Base-by-base conservation (phyloP, 108 stramenopile genomes). In the Skeletonema costatum region DNA sequence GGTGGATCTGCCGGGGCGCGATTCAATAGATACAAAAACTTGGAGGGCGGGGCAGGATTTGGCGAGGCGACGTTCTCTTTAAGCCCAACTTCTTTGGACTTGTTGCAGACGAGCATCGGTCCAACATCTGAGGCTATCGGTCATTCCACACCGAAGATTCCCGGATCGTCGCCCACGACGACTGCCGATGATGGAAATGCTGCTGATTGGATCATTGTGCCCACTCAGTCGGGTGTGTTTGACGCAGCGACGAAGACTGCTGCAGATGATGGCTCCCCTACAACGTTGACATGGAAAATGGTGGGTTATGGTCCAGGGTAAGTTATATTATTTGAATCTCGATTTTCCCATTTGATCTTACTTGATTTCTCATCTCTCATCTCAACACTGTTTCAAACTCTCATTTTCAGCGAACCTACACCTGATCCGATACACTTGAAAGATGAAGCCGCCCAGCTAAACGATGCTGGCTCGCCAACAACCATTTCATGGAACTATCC, bases 81-180 rank as follows among this genome's bases (percentile, higher is more conserved):
- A 41, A 51, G 32, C 63, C 48, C 63, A 12, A 21, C 63, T 44
- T 64, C 63, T 41, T 5, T 16, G 16, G 25, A 56, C 9, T 29
- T 56, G 53, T 29, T 50, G 2, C 17, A 19, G 39, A 41, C 44
- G 46, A 21, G 70, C 7, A 59, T 61, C 77, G 33, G 46, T 29
- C 53, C 53, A 29, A 83, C 82, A 3, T 58, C 44, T 6, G 77
- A 73, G 66, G 82, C 62, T 9, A 78, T 78, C 12, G 33, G 39
- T 35, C 82, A 79, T 39, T 74, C 59, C 31, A 79, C 78, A 17
- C 82, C 82, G 4, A 83, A 74, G 53, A 74, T 80, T 39, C 51
- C 68, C n/a, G 64, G 32, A 35, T 41, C 38, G n/a, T 66, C 48
- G 30, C 64, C 38, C 16, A 8, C 19, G 29, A 31, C 48, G 33